Base-by-base conservation (phyloP, 2,329 filamentous ascomycete species). In the Fulvia fulva region DNA sequence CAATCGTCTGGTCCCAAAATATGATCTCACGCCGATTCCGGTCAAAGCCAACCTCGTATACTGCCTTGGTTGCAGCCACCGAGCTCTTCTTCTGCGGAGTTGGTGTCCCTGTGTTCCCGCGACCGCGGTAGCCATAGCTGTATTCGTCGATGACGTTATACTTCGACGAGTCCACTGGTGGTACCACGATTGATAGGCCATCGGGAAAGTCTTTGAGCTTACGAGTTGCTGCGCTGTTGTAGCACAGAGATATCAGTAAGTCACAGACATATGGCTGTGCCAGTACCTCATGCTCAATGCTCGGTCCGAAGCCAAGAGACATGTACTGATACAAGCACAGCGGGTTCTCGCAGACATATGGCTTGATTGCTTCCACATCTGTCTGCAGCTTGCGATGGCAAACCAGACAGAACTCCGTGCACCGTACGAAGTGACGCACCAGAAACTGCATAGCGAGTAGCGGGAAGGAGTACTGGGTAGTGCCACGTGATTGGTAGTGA, bases 281-380 rank as follows among this genome's bases (percentile, higher is more conserved):
- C 25, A 88, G 69, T 22, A 97, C 88, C 68, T 96, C 91, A 69
- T 92, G 86, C 70, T 97, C 91, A 56, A 96, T 85, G 66, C 85
- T 91, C 1, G 90, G 88, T 0, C 91, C 92, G 67, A 96, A 87
- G 0, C 90, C 91, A n/a, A 95, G 78, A 16, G 83, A 81, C 80
- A 96, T 89, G 75, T 94, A 96, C 69, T 97, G 92, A 68, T 89
- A 96, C 3, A 96, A 77, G 68, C 92, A 97, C 2, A 97, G 78
- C 1, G 81, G 78, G 12, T 83, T 81, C 22, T 83, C 83, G 74
- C 92, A 97, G 46, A 96, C 90, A 61, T 81, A 81, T 2, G 89
- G 89, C 65, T 89, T 90, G 59, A 91, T 77, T 1, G 87, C 84
- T 66, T 87, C 84, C 37, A 93, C 86, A 0, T 83, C 81, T 1